A percentile compares a stretch with the other conserved stretches of the same genome.
Evolutionary conservation across 192 early-diverging fungal genomes (phyloP).

Genomic region (Backusella tuberculispora): DNA sequence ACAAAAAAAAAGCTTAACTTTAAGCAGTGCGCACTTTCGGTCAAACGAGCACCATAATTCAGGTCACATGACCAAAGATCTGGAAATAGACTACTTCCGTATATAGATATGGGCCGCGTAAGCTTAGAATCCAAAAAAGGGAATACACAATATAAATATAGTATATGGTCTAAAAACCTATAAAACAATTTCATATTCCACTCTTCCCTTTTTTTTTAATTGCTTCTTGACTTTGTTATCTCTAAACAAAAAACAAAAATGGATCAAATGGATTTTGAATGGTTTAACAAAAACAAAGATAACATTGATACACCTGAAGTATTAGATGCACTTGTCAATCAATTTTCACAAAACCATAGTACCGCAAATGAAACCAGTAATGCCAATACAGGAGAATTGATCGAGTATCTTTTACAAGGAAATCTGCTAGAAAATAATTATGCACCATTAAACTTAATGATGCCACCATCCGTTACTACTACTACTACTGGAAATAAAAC

Average conservation of each 20-base stretch:
- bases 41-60: too few species aligned
- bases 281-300: conserved; percentile 16
- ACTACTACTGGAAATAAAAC: neutral
- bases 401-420: conserved; percentile 3
- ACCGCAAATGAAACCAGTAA: neutral
- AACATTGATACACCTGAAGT: conserved; percentile 5
- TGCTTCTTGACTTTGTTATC: neutral
- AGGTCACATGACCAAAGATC: too few species aligned
- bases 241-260: conserved; percentile 1
- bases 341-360: neutral
- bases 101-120: too few species aligned
- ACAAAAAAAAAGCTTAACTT: too few species aligned
- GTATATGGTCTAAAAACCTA: too few species aligned
- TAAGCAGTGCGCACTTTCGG: too few species aligned
- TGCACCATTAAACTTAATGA: neutral
- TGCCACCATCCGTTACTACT: neutral
- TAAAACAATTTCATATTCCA: neutral
- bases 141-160: too few species aligned
- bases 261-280: conserved; percentile 17
- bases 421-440: neutral
- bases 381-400: neutral
- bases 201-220: neutral
- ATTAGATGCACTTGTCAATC: neutral
- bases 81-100: too few species aligned
- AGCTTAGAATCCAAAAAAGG: too few species aligned